A percentile compares a stretch with the other conserved stretches of the same genome.
Evolutionary conservation across 148 eudicot genomes (phyloP).

Genomic region (Heliamphora exappendiculata): DNA sequence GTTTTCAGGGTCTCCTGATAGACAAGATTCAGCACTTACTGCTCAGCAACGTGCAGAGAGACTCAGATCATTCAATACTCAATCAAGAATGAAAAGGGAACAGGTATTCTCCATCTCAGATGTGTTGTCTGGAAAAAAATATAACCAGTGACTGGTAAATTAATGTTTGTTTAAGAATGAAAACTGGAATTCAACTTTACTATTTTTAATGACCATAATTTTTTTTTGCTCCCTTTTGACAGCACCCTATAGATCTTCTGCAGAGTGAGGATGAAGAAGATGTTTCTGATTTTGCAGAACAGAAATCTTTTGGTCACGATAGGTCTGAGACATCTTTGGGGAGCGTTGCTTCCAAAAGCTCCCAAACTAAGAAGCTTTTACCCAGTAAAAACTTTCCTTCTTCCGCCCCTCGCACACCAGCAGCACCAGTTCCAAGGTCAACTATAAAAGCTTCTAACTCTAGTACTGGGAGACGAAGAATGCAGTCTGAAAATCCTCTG

Average conservation of each 20-base stretch:
- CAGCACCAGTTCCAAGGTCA: conserved; percentile 39
- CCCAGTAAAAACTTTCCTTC: conserved; percentile 41
- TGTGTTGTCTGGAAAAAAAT: no score
- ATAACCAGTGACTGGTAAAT: no score
- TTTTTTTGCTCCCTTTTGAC: conserved; percentile 16
- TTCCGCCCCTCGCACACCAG: conserved; percentile 51
- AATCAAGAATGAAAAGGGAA: conserved; percentile 39
- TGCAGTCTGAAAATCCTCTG: conserved; percentile 74
- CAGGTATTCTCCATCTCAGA: conserved; percentile 42
- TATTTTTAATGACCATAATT: conserved; percentile 1
- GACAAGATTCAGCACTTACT: conserved; percentile 32
- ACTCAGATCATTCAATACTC: conserved; percentile 49
- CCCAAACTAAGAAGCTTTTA: conserved; percentile 43
- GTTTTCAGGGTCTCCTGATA: conserved; percentile 49
- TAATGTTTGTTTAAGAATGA: conserved; percentile 10
- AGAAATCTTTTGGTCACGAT: conserved; percentile 26
- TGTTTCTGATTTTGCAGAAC: conserved; percentile 42
- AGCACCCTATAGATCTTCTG: conserved; percentile 48
- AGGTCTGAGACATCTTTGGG: conserved; percentile 30
- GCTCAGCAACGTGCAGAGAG: conserved; percentile 59
- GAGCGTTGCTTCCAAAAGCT: conserved; percentile 37
- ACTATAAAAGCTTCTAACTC: conserved; percentile 46
- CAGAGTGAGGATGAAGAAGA: conserved; percentile 62
- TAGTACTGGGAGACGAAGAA: conserved; percentile 48
- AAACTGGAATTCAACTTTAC: background rate